Conservation (phyloP, 768 basidiomycete genomes). For the Russula brevipes region DNA sequence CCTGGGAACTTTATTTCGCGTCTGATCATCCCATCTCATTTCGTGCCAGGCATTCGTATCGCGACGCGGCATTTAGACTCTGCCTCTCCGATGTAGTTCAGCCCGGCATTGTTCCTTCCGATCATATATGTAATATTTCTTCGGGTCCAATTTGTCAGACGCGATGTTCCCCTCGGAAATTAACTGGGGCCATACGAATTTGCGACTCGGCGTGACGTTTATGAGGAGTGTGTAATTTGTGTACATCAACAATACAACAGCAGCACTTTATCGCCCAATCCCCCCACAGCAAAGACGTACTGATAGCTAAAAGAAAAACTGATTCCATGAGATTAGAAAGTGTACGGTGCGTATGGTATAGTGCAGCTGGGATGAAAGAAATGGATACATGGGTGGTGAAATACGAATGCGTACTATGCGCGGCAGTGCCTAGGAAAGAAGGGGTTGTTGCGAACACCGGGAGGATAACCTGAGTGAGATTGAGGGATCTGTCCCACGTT, state of each 20-base stretch:
- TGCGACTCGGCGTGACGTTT: not conserved
- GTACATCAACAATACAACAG: conserved; percentile 6
- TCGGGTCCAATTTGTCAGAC: not conserved
- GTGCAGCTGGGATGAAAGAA: not conserved
- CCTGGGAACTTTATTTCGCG: not conserved
- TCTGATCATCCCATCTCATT: conserved; percentile 26
- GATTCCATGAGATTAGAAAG: not conserved
- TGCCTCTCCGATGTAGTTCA: not conserved
- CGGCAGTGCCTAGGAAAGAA: not conserved
- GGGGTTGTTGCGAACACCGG: conserved; percentile 21
- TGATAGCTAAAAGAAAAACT: not conserved
- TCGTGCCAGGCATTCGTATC: conserved; percentile 32
- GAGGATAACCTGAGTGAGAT: conserved; percentile 11
- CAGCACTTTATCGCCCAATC: not conserved
- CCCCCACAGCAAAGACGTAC: not conserved
- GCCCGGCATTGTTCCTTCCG: no score
- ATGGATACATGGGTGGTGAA: not conserved
- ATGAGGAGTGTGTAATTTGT: not conserved
- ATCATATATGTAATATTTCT: not conserved
- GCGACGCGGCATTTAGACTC: conserved; percentile 30
- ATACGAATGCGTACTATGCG: not conserved
- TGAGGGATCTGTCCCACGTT: not conserved
- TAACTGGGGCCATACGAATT: not conserved
- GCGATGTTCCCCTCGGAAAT: not conserved
- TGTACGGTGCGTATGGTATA: not conserved